Base-by-base conservation (phyloP, 345 rosid species). In the Salix brachista region DNA sequence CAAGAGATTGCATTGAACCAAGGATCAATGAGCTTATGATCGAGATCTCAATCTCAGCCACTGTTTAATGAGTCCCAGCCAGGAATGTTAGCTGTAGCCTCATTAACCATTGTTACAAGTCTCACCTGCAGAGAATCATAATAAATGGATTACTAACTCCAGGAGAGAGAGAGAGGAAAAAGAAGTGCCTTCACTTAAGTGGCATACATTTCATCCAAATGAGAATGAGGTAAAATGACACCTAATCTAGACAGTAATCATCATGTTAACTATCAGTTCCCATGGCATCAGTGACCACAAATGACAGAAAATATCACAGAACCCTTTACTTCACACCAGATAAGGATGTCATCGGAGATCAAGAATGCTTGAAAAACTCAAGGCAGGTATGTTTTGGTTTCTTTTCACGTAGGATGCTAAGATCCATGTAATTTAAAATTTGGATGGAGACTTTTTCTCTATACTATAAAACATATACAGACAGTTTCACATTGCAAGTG, bases 71-170 rank as follows among this genome's bases (percentile, higher is more conserved):
- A 69, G 44, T 83, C 89, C 96, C 96, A 91, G 64, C 84, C 83
- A 0, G 91, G 91, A 83, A 91, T 91, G 52, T 91, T 90, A 46
- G 91, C 90, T 7, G 90, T 88, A 44, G 93, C 96, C 83, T 88
- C 92, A 3, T 91, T 91, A 77, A 91, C 85, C 92, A 85, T 84
- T 79, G 80, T 87, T 83, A 90, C 92, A 32, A 91, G 85, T 65
- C 83, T 86, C 82, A 86, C 90, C 96, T 90, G 90, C 16, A 69
- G 44, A 69, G 19, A 69, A 69, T 41, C 32, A 69, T 13, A 19
- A 12, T 67, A 44, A 37, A 67, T 8, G 25, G 41, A 58, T 58
- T n/a, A 4, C 10, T 1, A 23, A 23, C 28, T 23, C 28, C 11
- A 11, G 23, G 16, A 58, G 64, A 58, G 13, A 23, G 62, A 12